Conservation (phyloP, 2,329 filamentous ascomycete species). For the Nigrograna mackinnonii region DNA sequence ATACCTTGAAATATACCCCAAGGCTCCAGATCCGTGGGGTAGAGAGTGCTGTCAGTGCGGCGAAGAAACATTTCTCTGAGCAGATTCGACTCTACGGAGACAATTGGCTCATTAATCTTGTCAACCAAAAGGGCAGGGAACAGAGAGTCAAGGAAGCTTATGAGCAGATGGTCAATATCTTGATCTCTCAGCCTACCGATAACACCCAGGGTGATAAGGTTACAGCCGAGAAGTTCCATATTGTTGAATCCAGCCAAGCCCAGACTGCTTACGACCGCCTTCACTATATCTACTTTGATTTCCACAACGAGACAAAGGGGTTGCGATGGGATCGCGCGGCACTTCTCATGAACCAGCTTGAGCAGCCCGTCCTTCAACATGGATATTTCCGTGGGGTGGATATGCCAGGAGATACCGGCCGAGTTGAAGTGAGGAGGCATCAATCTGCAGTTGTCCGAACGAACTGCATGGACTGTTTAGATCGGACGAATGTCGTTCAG, state of each 20-base stretch:
- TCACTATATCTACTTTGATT: conserved; percentile 98
- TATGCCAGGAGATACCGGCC: conserved; percentile 73
- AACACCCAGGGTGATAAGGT: conserved; percentile 65
- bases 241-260: conserved; percentile 67
- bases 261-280: conserved; percentile 76
- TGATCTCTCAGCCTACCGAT: conserved; percentile 72
- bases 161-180: conserved; percentile 80
- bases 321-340: conserved; percentile 91
- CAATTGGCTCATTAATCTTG: conserved; percentile 95
- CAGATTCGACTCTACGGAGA: conserved; percentile 94
- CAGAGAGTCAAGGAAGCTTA: conserved; percentile 89
- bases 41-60: conserved; percentile 77
- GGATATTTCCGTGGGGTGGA: conserved; percentile 93
- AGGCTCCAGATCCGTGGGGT: conserved; percentile 86
- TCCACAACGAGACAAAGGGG: conserved; percentile 96
- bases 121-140: conserved; percentile 95
- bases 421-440: conserved; percentile 76
- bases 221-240: conserved; percentile 79
- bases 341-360: conserved; percentile 80
- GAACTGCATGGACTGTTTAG: conserved; percentile 99
- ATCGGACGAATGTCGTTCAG: conserved; percentile 97
- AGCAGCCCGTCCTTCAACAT: conserved; percentile 74
- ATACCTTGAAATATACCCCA: conserved; percentile 88
- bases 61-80: conserved; percentile 86
- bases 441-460: conserved; percentile 93